phyloP scores from a whole-genome alignment of 371 early-diverging fungal genomes.

The Mortierella sp. region DNA sequence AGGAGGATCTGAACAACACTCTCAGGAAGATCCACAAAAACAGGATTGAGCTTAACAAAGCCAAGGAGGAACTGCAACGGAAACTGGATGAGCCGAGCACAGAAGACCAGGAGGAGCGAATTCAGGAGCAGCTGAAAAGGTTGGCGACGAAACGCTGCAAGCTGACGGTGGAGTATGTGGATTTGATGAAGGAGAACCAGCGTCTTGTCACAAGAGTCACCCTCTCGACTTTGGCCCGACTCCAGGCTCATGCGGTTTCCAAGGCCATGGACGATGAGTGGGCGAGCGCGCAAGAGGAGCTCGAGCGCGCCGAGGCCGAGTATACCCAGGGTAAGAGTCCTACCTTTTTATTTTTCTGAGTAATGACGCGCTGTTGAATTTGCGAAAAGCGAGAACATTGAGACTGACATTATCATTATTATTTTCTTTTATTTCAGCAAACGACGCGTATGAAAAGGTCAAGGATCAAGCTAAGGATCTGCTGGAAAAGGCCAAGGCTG shows the following conservation, averaged over 20 bases:
- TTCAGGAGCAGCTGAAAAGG: conserved; percentile 33
- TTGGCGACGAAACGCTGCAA: conserved; percentile 45
- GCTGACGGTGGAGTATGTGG: conserved; percentile 45
- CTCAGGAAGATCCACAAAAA: conserved; percentile 22
- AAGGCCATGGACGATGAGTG: conserved; percentile 39
- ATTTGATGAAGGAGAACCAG: conserved; percentile 34
- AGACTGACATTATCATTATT: not conserved
- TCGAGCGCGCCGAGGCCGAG: conserved; percentile 51
- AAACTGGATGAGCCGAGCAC: conserved; percentile 37
- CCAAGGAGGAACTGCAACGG: conserved; percentile 21
- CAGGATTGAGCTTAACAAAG: conserved; percentile 24
- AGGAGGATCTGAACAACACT: conserved; percentile 3
- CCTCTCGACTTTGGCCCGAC: conserved; percentile 31
- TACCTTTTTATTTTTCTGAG: not conserved
- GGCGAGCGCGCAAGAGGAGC: conserved; percentile 25
- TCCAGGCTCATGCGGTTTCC: conserved; percentile 47
- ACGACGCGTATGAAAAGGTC: conserved; percentile 51
- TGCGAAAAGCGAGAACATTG: no score
- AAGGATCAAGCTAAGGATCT: conserved; percentile 59
- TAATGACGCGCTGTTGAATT: not conserved
- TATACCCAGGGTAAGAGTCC: conserved; percentile 35
- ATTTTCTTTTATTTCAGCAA: conserved; percentile 29
- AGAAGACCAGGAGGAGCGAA: conserved; percentile 44
- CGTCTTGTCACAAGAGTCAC: conserved; percentile 36
- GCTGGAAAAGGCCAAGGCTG: conserved; percentile 61